Conservation (phyloP, 345 rosid species). For the Eucalyptus tenuipes region DNA sequence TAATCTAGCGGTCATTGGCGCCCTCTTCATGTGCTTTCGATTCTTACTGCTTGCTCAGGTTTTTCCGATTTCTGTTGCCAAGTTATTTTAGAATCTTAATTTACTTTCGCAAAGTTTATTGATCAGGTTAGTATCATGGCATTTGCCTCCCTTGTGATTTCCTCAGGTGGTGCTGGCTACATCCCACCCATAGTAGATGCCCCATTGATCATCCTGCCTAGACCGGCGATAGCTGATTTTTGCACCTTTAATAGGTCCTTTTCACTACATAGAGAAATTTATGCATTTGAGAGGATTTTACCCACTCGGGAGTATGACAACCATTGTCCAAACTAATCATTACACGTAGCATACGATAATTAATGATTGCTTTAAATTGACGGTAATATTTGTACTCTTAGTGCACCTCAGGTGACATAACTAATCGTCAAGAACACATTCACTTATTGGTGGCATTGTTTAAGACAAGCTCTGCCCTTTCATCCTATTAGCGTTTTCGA, state of each 20-base stretch:
- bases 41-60: neutral
- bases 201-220: neutral
- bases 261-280: neutral
- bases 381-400: neutral
- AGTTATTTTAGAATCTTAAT: neutral
- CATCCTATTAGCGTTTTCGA: neutral
- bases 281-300: neutral
- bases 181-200: neutral
- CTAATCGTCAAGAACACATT: neutral
- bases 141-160: neutral
- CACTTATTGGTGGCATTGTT: neutral
- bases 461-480: neutral
- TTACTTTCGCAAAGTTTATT: neutral
- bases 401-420: fast-evolving
- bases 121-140: neutral
- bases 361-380: neutral
- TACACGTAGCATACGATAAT: neutral
- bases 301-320: neutral
- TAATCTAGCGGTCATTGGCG: neutral
- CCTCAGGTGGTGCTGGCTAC: neutral
- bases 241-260: neutral
- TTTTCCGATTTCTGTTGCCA: neutral
- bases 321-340: neutral
- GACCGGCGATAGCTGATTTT: neutral
- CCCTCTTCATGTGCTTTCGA: neutral